A percentile compares a stretch with the other conserved stretches of the same genome.
Conservation (phyloP, 495 filamentous ascomycete genomes). For the Xanthoparmelia taractica region DNA sequence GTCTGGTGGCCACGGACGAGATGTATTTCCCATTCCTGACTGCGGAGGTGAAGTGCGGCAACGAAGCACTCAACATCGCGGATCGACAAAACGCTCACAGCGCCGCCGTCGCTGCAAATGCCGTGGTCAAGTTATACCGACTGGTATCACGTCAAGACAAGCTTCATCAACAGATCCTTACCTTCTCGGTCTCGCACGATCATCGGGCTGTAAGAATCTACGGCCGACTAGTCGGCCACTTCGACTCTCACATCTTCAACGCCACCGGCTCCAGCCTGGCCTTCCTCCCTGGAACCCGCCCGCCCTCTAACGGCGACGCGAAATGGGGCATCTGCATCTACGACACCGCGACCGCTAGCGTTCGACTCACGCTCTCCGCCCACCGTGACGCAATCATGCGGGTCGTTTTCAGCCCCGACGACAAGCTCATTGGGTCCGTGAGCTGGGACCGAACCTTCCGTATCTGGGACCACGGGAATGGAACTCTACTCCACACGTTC, state of each 20-base stretch:
- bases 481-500: constrained; percentile 24
- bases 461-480: constrained; percentile 28
- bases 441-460: constrained; percentile 31
- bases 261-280: not conserved
- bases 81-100: no score
- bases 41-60: no score
- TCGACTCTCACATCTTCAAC: constrained; percentile 9
- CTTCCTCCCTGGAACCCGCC: not conserved
- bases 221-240: not conserved
- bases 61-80: no score
- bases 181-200: no score
- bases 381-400: constrained; percentile 34
- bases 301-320: not conserved
- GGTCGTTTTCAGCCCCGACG: constrained; percentile 29
- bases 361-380: constrained; percentile 24
- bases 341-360: constrained; percentile 14
- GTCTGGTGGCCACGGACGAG: no score
- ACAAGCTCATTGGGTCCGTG: constrained; percentile 28
- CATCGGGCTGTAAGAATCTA: no score
- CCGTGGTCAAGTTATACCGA: no score
- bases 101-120: no score
- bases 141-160: no score
- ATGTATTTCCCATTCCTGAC: no score
- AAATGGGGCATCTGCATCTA: constrained; percentile 16
- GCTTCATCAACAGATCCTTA: no score